These are phyloP conservation scores for Crithidia sp. DNA, from an alignment of 208 protist genomes.

Conservation along the genomic window DNA sequence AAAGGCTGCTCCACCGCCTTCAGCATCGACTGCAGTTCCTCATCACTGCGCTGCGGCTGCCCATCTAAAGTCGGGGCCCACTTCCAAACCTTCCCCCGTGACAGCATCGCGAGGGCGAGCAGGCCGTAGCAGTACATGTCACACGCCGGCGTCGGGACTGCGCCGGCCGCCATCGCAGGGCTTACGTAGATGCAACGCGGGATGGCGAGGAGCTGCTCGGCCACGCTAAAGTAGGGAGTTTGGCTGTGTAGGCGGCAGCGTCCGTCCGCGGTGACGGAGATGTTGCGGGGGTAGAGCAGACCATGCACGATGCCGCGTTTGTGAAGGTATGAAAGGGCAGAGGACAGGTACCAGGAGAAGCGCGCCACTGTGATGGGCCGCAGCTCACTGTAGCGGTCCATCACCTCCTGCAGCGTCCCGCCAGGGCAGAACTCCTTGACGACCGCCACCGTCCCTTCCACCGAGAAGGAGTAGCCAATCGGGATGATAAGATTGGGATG, in stretches of 20 bases:
- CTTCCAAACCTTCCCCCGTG: slow-evolving; percentile 21
- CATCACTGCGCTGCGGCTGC: background rate
- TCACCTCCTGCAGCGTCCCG: slow-evolving; percentile 34
- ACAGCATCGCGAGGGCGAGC: slow-evolving; percentile 54
- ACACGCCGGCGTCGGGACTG: slow-evolving; percentile 34
- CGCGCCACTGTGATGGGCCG: slow-evolving; percentile 35
- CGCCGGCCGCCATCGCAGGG: slow-evolving; percentile 53
- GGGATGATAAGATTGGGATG: slow-evolving; percentile 13
- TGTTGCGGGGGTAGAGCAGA: slow-evolving; percentile 60
- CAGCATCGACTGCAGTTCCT: background rate
- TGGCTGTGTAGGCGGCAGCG: slow-evolving; percentile 71
- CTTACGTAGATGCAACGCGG: slow-evolving; percentile 55
- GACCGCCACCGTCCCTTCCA: slow-evolving; percentile 11
- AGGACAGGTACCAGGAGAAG: slow-evolving; percentile 52
- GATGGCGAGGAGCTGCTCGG: slow-evolving; percentile 28
- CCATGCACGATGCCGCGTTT: slow-evolving; percentile 58
- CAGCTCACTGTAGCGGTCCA: slow-evolving; percentile 23
- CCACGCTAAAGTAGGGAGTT: slow-evolving; percentile 13
- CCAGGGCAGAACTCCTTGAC: slow-evolving; percentile 48
- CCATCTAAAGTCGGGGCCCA: background rate
- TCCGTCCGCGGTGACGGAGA: slow-evolving; percentile 59
- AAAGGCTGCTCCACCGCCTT: background rate
- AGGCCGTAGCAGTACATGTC: slow-evolving; percentile 68
- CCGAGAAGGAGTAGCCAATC: slow-evolving; percentile 4
- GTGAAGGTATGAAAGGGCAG: slow-evolving; percentile 64